Percentiles rank a stretch among this genome's conserved stretches.
These are phyloP conservation scores for Meyerozyma carpophila DNA, from an alignment of 1,139 yeast genomes.

Conservation along the genomic window DNA sequence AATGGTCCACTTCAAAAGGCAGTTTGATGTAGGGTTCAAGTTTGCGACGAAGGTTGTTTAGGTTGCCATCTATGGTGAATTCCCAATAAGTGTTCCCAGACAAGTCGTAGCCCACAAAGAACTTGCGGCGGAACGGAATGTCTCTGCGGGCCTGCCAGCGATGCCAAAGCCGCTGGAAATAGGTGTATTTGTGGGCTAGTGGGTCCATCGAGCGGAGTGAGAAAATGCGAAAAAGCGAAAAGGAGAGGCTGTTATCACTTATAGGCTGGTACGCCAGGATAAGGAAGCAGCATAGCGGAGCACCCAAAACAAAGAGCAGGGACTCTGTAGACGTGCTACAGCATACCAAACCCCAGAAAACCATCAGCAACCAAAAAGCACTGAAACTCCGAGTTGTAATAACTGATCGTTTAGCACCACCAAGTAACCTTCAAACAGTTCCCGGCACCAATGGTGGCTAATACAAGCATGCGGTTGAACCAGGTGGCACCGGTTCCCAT, in stretches of 20 bases:
- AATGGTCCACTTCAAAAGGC: slow-evolving; percentile 45
- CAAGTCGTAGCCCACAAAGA: slow-evolving; percentile 67
- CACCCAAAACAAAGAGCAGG: not conserved
- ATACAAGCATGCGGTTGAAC: slow-evolving; percentile 22
- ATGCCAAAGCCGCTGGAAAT: slow-evolving; percentile 43
- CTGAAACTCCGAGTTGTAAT: too few species aligned
- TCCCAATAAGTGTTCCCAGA: slow-evolving; percentile 88
- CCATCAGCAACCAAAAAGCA: too few species aligned
- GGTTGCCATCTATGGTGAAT: slow-evolving; percentile 48
- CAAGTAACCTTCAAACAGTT: too few species aligned
- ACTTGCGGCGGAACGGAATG: slow-evolving; percentile 59
- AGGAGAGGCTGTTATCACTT: not conserved
- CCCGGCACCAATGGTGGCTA: not conserved
- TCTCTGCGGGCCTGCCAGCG: slow-evolving; percentile 57
- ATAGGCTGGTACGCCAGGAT: not conserved
- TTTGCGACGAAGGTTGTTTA: slow-evolving; percentile 43
- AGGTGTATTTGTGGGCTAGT: slow-evolving; percentile 25
- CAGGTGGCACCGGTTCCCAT: slow-evolving; percentile 36
- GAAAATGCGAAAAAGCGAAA: slow-evolving; percentile 8
- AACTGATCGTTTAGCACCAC: too few species aligned
- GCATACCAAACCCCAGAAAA: too few species aligned
- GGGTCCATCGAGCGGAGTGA: slow-evolving; percentile 20
- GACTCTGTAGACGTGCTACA: too few species aligned
- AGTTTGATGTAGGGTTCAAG: slow-evolving; percentile 41
- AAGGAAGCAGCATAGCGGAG: slow-evolving; percentile 2